phyloP scores from a whole-genome alignment of 108 stramenopile species.

The Nitzschia sp. region DNA sequence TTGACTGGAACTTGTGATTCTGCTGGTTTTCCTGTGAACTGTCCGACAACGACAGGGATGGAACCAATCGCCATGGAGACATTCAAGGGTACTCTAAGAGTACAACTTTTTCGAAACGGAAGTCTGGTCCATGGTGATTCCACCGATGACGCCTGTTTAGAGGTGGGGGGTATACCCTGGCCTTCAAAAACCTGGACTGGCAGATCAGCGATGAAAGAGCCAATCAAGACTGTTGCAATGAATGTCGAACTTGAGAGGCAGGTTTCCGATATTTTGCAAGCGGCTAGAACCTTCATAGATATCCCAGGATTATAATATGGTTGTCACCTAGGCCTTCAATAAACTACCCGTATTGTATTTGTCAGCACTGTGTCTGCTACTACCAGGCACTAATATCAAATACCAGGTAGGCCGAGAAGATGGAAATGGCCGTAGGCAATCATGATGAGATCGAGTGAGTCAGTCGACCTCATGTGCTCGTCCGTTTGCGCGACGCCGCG shows the following conservation, averaged over 20 bases:
- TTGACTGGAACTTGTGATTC: conserved; percentile 5
- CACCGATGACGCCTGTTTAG: background rate
- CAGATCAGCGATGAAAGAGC: conserved; percentile 5
- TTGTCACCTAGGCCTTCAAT: too few relatives aligned
- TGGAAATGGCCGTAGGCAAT: too few relatives aligned
- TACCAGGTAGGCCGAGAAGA: too few relatives aligned
- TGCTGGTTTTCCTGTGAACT: conserved; percentile 6
- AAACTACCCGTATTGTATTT: too few relatives aligned
- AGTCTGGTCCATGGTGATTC: background rate
- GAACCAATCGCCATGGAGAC: conserved; percentile 4
- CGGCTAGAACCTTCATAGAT: background rate
- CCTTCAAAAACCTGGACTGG: background rate
- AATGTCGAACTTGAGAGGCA: conserved; percentile 9
- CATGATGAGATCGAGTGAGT: too few relatives aligned
- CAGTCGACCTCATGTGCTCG: too few relatives aligned
- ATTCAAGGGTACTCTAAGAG: conserved; percentile 1
- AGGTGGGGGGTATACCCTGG: conserved; percentile 11
- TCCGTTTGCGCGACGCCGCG: too few relatives aligned
- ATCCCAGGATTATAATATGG: conserved; percentile 12
- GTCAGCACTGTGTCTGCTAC: too few relatives aligned
- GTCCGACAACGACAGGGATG: conserved; percentile 4
- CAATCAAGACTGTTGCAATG: conserved; percentile 9
- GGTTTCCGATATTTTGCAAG: background rate
- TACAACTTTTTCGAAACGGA: background rate
- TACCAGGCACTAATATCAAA: too few relatives aligned